Evolutionary conservation across 164 flowering plant species (phyloP).

Genomic region (Aristolochia californica): DNA sequence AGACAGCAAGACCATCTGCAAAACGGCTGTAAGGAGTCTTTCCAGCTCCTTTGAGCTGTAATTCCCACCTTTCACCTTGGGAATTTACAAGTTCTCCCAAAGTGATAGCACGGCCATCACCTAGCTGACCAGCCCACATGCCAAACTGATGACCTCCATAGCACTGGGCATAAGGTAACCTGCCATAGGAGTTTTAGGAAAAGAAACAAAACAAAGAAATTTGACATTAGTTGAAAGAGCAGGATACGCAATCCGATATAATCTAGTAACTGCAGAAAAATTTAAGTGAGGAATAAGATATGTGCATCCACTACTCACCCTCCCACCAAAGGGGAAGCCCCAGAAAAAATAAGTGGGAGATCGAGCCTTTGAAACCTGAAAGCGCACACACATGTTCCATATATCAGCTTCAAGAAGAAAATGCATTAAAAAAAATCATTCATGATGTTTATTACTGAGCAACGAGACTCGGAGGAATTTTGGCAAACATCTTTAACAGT

Average conservation of each 20-base stretch:
- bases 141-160: conserved; percentile 99
- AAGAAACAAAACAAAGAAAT: not conserved
- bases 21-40: conserved; percentile 98
- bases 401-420: not conserved
- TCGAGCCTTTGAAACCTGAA: conserved; percentile 88
- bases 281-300: not conserved
- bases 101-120: conserved; percentile 97
- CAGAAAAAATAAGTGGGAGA: conserved; percentile 73
- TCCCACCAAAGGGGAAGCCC: conserved; percentile 67
- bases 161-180: conserved; percentile 91
- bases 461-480: too few relatives aligned
- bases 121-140: conserved; percentile 97
- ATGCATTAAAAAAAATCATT: too few relatives aligned
- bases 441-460: too few relatives aligned
- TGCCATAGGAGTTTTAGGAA: conserved; percentile 9
- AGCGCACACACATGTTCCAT: not conserved
- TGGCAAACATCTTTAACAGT: too few relatives aligned
- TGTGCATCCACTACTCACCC: conserved; percentile 42
- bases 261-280: not conserved
- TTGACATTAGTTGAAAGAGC: not conserved
- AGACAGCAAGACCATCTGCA: conserved; percentile 98
- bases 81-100: conserved; percentile 84
- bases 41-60: conserved; percentile 98
- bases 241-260: not conserved
- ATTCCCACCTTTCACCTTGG: conserved; percentile 81